Percentiles rank a stretch among this genome's conserved stretches.
Evolutionary conservation across 345 rosid genomes (phyloP).

Genomic region (Adansonia digitata): DNA sequence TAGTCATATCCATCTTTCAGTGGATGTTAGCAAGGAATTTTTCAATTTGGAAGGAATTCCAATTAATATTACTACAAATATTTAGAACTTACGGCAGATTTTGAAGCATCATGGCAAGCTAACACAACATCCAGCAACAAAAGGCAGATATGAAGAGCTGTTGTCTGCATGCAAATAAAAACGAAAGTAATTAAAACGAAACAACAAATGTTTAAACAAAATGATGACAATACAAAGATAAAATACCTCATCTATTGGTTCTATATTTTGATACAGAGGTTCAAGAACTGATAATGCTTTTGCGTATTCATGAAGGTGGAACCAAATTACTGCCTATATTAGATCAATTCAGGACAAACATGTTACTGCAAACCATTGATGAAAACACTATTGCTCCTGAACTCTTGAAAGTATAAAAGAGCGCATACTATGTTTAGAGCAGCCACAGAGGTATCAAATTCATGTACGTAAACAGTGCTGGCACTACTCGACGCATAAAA

Average conservation of each 20-base stretch:
- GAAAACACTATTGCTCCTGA: slow-evolving; percentile 1
- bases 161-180: slow-evolving; percentile 50
- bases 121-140: slow-evolving; percentile 77
- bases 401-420: slow-evolving; percentile 3
- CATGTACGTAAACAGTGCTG: slow-evolving; percentile 46
- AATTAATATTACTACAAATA: slow-evolving; percentile 1
- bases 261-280: slow-evolving; percentile 73
- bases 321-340: slow-evolving; percentile 46
- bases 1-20: background rate
- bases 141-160: slow-evolving; percentile 82
- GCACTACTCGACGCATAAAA: slow-evolving; percentile 32
- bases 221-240: background rate
- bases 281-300: slow-evolving; percentile 74
- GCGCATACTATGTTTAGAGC: slow-evolving; percentile 67
- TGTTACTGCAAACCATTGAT: slow-evolving; percentile 8
- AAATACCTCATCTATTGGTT: slow-evolving; percentile 82
- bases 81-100: slow-evolving; percentile 66
- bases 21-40: background rate
- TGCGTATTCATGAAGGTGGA: slow-evolving; percentile 79
- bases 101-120: slow-evolving; percentile 78
- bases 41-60: background rate
- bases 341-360: slow-evolving; percentile 21
- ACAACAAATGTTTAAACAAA: background rate
- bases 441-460: slow-evolving; percentile 74
- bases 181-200: slow-evolving; percentile 16